Conservation (phyloP, 164 flowering plant genomes). For the Magnolia officinalis region DNA sequence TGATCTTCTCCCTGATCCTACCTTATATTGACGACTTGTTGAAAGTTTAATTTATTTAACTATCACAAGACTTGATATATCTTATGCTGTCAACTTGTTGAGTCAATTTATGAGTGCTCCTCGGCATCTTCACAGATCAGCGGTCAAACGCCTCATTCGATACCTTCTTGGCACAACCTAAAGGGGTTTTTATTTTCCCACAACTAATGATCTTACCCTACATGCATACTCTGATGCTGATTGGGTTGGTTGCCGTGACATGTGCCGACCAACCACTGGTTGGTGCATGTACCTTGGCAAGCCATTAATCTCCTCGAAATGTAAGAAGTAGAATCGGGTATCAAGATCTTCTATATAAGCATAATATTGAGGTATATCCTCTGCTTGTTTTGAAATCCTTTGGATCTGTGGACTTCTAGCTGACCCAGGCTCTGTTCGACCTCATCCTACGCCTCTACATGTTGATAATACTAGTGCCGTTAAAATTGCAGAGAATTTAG, state of each 20-base stretch:
- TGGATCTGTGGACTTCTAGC: neutral
- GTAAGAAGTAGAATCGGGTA: no score
- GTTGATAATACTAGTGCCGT: neutral
- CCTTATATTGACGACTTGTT: neutral
- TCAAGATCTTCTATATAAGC: no score
- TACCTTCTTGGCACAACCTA: neutral
- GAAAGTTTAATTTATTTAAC: neutral
- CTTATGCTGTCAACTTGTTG: neutral
- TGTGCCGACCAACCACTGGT: no score
- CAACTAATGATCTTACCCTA: no score
- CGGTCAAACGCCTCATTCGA: neutral
- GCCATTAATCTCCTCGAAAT: no score
- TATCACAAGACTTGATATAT: neutral
- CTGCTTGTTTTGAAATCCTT: neutral
- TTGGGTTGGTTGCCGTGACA: no score
- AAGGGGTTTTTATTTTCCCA: no score
- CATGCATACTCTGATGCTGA: no score
- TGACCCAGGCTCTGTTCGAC: neutral
- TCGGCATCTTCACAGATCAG: no score
- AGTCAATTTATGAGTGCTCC: neutral
- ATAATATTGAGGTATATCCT: neutral
- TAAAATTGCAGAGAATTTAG: no score
- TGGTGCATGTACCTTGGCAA: no score
- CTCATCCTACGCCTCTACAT: neutral
- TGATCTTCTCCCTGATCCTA: neutral